Percentiles rank a stretch among this genome's conserved stretches.
Evolutionary conservation across 805 yeast species (phyloP).

Genomic region (Candida silvicultrix): DNA sequence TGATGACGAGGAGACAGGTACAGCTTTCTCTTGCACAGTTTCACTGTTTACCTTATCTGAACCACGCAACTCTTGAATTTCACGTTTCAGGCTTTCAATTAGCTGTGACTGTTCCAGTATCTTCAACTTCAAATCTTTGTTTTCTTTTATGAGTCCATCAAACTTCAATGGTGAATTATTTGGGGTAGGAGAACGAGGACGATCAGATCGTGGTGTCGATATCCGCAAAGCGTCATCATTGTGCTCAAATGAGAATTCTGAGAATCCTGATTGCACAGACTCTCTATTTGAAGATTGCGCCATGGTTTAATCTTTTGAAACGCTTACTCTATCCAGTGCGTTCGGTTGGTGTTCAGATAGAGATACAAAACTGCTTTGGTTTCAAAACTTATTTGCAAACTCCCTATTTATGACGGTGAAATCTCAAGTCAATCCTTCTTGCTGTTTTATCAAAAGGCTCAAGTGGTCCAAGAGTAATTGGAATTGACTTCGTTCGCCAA

Average conservation of each 20-base stretch:
- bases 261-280: slow-evolving; percentile 2
- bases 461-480: not conserved
- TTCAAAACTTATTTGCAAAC: too few species aligned
- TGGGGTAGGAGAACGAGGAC: slow-evolving; percentile 4
- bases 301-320: slow-evolving; percentile 1
- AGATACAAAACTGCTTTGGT: not conserved
- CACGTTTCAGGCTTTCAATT: slow-evolving; percentile 10
- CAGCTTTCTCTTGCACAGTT: slow-evolving; percentile 6
- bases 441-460: not conserved
- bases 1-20: not conserved
- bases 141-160: slow-evolving; percentile 10
- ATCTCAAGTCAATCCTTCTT: not conserved
- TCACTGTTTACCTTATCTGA: not conserved
- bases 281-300: not conserved
- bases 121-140: slow-evolving; percentile 13
- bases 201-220: not conserved
- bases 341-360: too few species aligned
- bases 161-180: slow-evolving; percentile 1
- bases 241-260: slow-evolving; percentile 6
- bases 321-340: too few species aligned
- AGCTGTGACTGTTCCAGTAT: slow-evolving; percentile 10
- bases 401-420: not conserved
- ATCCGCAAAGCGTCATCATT: not conserved
- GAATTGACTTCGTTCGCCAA: not conserved
- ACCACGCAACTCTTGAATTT: slow-evolving; percentile 7